Evolutionary conservation across 169 alveolate species (phyloP), one percentile per base, ranked within the genome.

Genomic region (Eimeria necatrix): DNA sequence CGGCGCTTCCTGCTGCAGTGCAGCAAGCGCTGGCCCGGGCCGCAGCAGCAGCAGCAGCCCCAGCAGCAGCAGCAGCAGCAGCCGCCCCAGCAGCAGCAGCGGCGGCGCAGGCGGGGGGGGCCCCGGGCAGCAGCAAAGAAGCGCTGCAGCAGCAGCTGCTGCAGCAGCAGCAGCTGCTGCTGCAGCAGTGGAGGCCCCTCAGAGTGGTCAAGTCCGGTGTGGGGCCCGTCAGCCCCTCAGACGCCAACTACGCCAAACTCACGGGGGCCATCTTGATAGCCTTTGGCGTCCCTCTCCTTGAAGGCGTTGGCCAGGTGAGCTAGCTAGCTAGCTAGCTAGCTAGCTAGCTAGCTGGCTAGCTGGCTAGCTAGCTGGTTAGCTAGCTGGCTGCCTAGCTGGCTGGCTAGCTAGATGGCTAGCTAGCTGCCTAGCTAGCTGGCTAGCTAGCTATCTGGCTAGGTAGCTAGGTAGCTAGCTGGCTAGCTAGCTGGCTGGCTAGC

Each of bases 191-290:
- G 93, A 24, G 49, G 93, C 93, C 93, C 64, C 46, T 86, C 0
- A 56, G 93, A 20, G 84, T 86, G 51, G 78, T 86, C 9, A 56
- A 49, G 22, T 61, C 78, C 24, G 93, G 93, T 26, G 93, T 86
- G 85, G 93, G 93, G 46, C 84, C 93, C 70, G 64, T 86, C 64
- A 86, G 52, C 24, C 71, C 41, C 51, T 86, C 93, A 0, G 93
- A 86, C 41, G 81, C 61, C 24, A 60, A 64, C 48, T 24, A 86
- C 53, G 93, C 93, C 51, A 9, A 73, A 12, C 64, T 86, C n/a
- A 86, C 93, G 16, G 71, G 71, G 49, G 61, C 93, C 3, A 4
- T 86, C 48, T 14, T 86, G 20, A n/a, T 86, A 18, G 93, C 76
- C 52, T 86, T 86, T 41, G 81, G 85, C 64, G 93, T 86, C 24